Conservation (phyloP, 2,329 filamentous ascomycete genomes). For the Fusarium siculi region DNA sequence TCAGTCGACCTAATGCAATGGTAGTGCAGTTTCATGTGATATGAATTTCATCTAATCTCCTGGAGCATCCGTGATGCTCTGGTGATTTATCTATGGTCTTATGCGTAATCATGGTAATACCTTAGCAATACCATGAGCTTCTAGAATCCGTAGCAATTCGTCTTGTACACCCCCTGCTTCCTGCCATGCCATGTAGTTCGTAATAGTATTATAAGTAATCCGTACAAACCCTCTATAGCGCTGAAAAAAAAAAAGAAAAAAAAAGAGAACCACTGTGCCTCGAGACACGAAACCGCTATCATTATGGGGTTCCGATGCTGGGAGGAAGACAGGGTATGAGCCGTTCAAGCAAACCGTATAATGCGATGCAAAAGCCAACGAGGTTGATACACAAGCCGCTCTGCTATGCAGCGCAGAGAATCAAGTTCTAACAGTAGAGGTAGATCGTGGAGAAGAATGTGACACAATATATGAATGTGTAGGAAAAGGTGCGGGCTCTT, state of each 20-base stretch:
- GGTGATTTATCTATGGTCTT: slow-evolving; percentile 1
- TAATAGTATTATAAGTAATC: slow-evolving; percentile 10
- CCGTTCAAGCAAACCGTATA: neutral
- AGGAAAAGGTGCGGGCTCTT: neutral
- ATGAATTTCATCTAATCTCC: slow-evolving; percentile 1
- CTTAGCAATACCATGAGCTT: slow-evolving; percentile 5
- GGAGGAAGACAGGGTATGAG: neutral
- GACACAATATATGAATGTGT: neutral
- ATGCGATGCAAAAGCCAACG: slow-evolving; percentile 16
- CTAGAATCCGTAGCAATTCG: slow-evolving; percentile 29
- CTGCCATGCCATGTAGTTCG: slow-evolving; percentile 24
- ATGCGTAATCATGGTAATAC: neutral
- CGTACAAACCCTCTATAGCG: slow-evolving; percentile 9
- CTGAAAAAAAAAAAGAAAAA: neutral
- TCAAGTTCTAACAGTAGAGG: slow-evolving; percentile 4
- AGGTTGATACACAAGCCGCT: slow-evolving; percentile 22
- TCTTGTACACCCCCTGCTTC: slow-evolving; percentile 5
- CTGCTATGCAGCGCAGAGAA: slow-evolving; percentile 29
- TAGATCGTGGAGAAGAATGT: slow-evolving; percentile 1
- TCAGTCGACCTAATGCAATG: slow-evolving; percentile 1
- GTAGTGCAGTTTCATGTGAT: slow-evolving; percentile 6
- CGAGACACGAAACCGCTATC: slow-evolving; percentile 6
- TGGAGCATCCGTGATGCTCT: slow-evolving; percentile 6
- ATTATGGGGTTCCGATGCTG: neutral
- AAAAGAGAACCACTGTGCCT: neutral